A percentile compares a stretch with the other conserved stretches of the same genome.
phyloP scores from a whole-genome alignment of 208 protist genomes.

The Wallacemonas sp. region DNA sequence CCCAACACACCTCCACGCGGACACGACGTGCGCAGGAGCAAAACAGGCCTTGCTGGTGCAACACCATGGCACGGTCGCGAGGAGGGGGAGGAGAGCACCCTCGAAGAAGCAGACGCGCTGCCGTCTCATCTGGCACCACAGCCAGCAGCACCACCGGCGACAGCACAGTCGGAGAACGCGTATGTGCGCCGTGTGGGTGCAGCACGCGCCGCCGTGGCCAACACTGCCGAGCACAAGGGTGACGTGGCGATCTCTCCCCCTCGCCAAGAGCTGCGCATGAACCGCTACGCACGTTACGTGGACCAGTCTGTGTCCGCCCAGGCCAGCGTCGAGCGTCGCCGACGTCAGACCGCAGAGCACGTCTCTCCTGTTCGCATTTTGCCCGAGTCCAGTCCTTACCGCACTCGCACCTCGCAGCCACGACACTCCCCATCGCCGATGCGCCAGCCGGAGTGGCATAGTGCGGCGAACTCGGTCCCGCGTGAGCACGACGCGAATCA shows the following conservation, averaged over 20 bases:
- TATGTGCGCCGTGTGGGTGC: not conserved
- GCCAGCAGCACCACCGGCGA: not conserved
- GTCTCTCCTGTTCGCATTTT: slow-evolving; percentile 4
- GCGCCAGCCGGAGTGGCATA: slow-evolving; percentile 4
- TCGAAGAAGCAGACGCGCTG: not conserved
- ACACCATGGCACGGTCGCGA: not conserved
- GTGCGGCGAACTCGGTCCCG: not conserved
- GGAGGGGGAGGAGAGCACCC: not conserved
- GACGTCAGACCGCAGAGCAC: not conserved
- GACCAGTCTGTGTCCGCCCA: not conserved
- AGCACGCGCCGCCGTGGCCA: too few species aligned
- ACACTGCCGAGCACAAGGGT: not conserved
- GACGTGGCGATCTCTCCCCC: slow-evolving; percentile 1
- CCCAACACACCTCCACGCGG: not conserved
- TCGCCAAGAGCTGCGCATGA: slow-evolving; percentile 1
- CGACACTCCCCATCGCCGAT: slow-evolving; percentile 1
- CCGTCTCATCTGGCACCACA: not conserved
- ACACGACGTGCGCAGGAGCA: not conserved
- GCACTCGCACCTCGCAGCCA: not conserved
- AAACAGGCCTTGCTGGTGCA: not conserved
- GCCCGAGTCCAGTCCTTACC: slow-evolving; percentile 1
- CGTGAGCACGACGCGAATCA: too few species aligned
- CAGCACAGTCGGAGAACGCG: not conserved
- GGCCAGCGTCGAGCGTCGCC: not conserved
- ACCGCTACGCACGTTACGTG: slow-evolving; percentile 1